Evolutionary conservation across 352 stramenopile genomes (phyloP).

Genomic region (Blastocystis sp.): DNA sequence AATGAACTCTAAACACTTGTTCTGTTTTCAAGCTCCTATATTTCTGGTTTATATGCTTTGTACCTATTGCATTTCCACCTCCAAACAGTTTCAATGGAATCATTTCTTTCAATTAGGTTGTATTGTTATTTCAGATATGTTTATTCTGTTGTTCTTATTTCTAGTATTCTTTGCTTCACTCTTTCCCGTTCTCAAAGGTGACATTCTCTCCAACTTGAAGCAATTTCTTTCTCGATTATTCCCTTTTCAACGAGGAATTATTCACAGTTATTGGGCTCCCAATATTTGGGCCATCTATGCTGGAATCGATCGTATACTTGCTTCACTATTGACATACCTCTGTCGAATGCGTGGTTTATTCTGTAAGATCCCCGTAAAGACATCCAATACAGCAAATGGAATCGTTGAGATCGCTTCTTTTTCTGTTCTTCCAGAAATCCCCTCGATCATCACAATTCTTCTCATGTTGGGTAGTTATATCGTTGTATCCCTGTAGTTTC

Average conservation of each 20-base stretch:
- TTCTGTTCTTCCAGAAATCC: conserved; percentile 26
- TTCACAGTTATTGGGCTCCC: conserved; percentile 94
- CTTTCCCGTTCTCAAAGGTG: conserved; percentile 14
- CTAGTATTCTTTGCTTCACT: conserved; percentile 59
- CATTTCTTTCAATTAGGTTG: conserved; percentile 76
- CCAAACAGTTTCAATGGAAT: conserved; percentile 68
- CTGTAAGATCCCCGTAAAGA: background rate
- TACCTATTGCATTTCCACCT: conserved; percentile 75
- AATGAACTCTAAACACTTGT: conserved; percentile 94
- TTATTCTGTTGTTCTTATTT: background rate
- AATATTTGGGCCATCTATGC: conserved; percentile 94
- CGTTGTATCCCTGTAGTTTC: background rate
- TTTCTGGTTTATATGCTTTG: conserved; percentile 89
- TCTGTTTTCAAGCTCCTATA: conserved; percentile 83
- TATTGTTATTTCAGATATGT: conserved; percentile 71
- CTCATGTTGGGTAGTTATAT: background rate
- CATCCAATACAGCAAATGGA: conserved; percentile 1
- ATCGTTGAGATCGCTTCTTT: background rate
- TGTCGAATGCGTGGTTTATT: conserved; percentile 6
- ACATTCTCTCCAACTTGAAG: conserved; percentile 65
- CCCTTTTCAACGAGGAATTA: conserved; percentile 86
- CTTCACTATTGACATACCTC: background rate
- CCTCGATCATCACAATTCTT: conserved; percentile 12
- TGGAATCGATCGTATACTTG: conserved; percentile 73
- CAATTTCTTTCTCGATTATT: conserved; percentile 87